A percentile compares a stretch with the other conserved stretches of the same genome.
Evolutionary conservation across 2,329 filamentous ascomycete species (phyloP).

Genomic region (Zymoseptoria tritici): DNA sequence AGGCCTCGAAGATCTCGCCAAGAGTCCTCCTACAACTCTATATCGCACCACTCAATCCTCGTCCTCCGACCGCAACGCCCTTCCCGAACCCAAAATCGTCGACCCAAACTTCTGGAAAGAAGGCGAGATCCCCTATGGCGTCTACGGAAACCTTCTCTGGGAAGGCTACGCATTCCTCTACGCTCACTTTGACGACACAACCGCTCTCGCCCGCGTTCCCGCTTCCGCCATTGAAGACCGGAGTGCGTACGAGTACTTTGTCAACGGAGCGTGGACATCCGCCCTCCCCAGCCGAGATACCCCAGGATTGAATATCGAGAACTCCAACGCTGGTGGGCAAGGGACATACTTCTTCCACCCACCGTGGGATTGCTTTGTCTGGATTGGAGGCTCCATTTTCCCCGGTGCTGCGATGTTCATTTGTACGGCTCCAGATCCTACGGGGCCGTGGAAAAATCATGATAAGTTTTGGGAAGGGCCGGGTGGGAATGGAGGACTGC

Average conservation of each 20-base stretch:
- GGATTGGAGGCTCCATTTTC: slow-evolving; percentile 21
- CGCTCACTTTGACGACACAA: slow-evolving; percentile 8
- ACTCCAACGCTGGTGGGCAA: slow-evolving; percentile 19
- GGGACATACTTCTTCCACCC: slow-evolving; percentile 22
- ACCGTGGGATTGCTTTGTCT: slow-evolving; percentile 20
- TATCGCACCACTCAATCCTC: slow-evolving; percentile 10
- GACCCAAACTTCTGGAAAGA: slow-evolving; percentile 12
- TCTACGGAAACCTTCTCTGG: slow-evolving; percentile 8
- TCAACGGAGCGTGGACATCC: slow-evolving; percentile 9
- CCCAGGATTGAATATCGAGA: slow-evolving; percentile 10
- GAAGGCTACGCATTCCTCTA: slow-evolving; percentile 11
- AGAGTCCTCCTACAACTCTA: slow-evolving; percentile 9
- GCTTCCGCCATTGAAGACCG: slow-evolving; percentile 8
- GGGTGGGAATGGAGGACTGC: slow-evolving; percentile 7
- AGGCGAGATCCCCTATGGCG: slow-evolving; percentile 10
- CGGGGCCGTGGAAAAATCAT: slow-evolving; percentile 21
- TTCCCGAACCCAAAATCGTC: slow-evolving; percentile 10
- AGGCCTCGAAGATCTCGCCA: slow-evolving; percentile 6
- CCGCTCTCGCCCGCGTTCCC: slow-evolving; percentile 9
- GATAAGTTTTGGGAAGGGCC: slow-evolving; percentile 2
- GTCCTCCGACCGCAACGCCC: slow-evolving; percentile 1
- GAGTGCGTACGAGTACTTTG: slow-evolving; percentile 10
- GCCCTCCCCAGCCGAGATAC: slow-evolving; percentile 3
- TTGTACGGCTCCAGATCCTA: slow-evolving; percentile 19
- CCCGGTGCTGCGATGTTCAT: slow-evolving; percentile 16